Conservation (phyloP, 345 rosid species). For the Noccaea bulbosa region DNA sequence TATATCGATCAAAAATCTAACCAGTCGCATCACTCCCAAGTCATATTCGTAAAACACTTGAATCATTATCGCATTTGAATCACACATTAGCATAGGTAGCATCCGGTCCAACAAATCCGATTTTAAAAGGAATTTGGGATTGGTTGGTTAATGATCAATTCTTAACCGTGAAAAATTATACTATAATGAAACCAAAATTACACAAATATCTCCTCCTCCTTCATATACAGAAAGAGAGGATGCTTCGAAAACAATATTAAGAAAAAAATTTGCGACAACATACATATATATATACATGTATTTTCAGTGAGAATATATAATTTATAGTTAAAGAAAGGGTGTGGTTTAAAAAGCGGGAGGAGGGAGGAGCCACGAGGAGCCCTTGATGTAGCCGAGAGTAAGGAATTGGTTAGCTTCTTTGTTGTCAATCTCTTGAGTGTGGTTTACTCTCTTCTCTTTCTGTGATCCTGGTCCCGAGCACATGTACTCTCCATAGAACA, state of each 20-base stretch:
- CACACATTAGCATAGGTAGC: background rate
- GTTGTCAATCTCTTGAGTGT: conserved; percentile 34
- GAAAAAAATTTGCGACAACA: background rate
- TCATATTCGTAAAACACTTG: background rate
- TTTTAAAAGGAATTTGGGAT: background rate
- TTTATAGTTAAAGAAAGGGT: background rate
- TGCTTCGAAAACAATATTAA: background rate
- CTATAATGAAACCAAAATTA: conserved; percentile 16
- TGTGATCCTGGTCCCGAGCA: conserved; percentile 44
- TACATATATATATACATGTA: conserved; percentile 6
- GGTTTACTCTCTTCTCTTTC: conserved; percentile 35
- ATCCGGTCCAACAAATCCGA: background rate
- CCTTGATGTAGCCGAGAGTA: conserved; percentile 41
- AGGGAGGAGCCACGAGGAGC: conserved; percentile 46
- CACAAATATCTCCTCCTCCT: conserved; percentile 19
- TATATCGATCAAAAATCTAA: background rate
- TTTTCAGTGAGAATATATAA: background rate
- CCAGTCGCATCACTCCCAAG: background rate
- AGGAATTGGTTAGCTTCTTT: conserved; percentile 35
- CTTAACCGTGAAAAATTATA: background rate
- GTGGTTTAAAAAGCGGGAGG: conserved; percentile 39
- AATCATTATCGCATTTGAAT: background rate
- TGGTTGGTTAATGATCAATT: background rate
- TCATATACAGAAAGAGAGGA: conserved; percentile 11
- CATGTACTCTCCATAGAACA: conserved; percentile 58